Evolutionary conservation across 169 alveolate genomes (phyloP).

Genomic region (Perkinsus marinus): DNA sequence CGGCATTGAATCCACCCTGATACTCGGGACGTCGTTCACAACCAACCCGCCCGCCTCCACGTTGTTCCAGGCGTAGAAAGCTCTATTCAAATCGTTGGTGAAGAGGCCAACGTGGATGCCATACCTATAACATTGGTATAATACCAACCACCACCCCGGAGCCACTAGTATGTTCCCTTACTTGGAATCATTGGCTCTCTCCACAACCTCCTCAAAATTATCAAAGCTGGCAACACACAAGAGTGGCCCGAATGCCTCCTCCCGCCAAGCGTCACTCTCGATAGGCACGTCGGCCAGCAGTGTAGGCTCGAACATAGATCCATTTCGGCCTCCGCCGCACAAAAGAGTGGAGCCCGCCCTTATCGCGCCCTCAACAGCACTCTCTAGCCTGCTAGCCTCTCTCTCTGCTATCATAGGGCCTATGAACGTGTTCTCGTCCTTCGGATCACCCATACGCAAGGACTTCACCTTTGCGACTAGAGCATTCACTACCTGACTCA

Average conservation of each 20-base stretch:
- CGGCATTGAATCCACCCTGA: background rate
- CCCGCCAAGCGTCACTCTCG: background rate
- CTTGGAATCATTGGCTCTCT: background rate
- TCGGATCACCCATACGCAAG: background rate
- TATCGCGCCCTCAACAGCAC: background rate
- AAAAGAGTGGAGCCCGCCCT: background rate
- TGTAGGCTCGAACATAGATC: background rate
- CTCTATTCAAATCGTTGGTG: background rate
- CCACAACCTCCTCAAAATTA: background rate
- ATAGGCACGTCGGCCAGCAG: background rate
- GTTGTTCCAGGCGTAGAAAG: background rate
- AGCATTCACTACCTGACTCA: background rate
- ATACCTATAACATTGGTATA: background rate
- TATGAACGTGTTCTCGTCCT: background rate
- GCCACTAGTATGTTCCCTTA: background rate
- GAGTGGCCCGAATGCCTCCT: background rate
- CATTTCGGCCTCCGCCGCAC: background rate
- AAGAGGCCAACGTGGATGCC: background rate
- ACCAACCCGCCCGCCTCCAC: background rate
- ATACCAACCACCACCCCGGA: background rate
- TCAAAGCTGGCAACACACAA: background rate
- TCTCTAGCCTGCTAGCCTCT: background rate
- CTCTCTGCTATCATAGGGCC: background rate
- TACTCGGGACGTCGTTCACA: background rate
- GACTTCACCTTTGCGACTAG: background rate